Conservation (phyloP, 2,329 filamentous ascomycete genomes). For the Leptographium radiaticola region DNA sequence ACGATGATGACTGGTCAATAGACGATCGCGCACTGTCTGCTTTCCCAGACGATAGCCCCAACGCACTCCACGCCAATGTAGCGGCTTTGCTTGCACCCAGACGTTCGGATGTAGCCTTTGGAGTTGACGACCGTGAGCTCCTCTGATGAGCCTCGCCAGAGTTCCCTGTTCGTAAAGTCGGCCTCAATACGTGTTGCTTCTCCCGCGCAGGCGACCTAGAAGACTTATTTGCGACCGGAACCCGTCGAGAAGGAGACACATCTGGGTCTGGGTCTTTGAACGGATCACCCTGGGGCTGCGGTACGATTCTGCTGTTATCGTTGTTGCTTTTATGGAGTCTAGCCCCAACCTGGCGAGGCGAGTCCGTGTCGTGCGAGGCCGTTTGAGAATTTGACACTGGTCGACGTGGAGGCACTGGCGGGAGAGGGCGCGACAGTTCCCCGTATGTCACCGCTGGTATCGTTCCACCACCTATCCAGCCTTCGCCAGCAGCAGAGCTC, state of each 20-base stretch:
- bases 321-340: background rate
- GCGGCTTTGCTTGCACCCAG: slow-evolving; percentile 49
- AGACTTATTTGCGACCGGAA: slow-evolving; percentile 4
- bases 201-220: slow-evolving; percentile 42
- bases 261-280: background rate
- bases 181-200: slow-evolving; percentile 44
- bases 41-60: slow-evolving; percentile 20
- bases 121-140: slow-evolving; percentile 24
- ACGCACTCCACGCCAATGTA: slow-evolving; percentile 45
- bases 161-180: slow-evolving; percentile 41
- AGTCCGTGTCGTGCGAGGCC: slow-evolving; percentile 35
- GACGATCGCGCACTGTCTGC: slow-evolving; percentile 3
- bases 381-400: slow-evolving; percentile 32
- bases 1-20: background rate
- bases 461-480: slow-evolving; percentile 68
- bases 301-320: background rate
- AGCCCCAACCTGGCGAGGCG: slow-evolving; percentile 21
- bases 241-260: background rate
- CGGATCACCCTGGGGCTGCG: background rate
- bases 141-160: slow-evolving; percentile 28
- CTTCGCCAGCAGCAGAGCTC: slow-evolving; percentile 20
- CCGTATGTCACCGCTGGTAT: slow-evolving; percentile 70
- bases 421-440: slow-evolving; percentile 59
- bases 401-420: slow-evolving; percentile 30
- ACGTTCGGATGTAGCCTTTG: slow-evolving; percentile 31